A percentile compares a stretch with the other conserved stretches of the same genome.
phyloP scores from a whole-genome alignment of 2,329 filamentous ascomycete species.

The Exophiala calicioides region DNA sequence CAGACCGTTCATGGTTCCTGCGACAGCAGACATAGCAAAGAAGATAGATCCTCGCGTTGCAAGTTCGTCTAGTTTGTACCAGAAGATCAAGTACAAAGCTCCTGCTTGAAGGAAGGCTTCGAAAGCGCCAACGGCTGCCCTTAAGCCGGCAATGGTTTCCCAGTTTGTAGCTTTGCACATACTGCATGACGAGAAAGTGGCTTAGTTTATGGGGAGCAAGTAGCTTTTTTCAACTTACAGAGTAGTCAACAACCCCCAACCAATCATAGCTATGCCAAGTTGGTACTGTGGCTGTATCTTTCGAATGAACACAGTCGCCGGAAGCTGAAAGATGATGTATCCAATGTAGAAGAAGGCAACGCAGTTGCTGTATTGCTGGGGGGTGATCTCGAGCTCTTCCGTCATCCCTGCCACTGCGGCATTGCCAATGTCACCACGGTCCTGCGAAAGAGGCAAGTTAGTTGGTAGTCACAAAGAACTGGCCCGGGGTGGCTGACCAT shows the following conservation, averaged over 20 bases:
- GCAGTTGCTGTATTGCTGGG: not conserved
- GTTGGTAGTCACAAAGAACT: not conserved
- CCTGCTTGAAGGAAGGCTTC: conserved; percentile 18
- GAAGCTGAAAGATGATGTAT: conserved; percentile 14
- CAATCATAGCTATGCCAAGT: conserved; percentile 1
- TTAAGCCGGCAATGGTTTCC: not conserved
- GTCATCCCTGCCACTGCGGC: conserved; percentile 11
- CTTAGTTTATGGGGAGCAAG: too few relatives aligned
- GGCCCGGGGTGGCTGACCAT: not conserved
- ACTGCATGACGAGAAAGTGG: too few relatives aligned
- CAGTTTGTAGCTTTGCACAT: not conserved
- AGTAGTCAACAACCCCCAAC: conserved; percentile 1
- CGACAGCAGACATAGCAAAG: conserved; percentile 49
- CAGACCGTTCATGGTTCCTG: conserved; percentile 55
- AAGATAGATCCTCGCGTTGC: conserved; percentile 47
- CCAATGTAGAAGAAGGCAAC: conserved; percentile 8
- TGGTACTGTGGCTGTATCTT: conserved; percentile 5
- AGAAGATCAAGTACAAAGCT: conserved; percentile 25
- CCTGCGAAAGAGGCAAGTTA: not conserved
- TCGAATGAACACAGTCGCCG: conserved; percentile 3
- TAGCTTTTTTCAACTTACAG: conserved; percentile 4
- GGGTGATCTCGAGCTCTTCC: conserved; percentile 3
- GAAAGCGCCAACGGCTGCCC: not conserved
- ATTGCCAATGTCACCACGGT: conserved; percentile 8
- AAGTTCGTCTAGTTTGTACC: conserved; percentile 46